Percentiles rank a stretch among this genome's conserved stretches.
Conservation (phyloP, 1,284 basidiomycete species). For the Peniophora sp. region DNA sequence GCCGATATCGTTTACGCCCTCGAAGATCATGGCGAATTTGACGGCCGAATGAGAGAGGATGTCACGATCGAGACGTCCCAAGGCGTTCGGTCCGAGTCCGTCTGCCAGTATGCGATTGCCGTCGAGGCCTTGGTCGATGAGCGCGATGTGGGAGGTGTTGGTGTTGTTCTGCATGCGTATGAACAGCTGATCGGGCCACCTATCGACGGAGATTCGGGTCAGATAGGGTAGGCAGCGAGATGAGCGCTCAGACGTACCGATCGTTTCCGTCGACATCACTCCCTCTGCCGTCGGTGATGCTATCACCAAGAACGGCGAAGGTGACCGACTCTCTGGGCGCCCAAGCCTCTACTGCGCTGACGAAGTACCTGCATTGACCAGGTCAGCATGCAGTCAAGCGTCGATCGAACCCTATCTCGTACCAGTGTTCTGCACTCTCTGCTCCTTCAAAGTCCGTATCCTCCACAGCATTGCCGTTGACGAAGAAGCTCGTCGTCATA, state of each 20-base stretch:
- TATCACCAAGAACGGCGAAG: slow-evolving; percentile 40
- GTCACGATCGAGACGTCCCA: slow-evolving; percentile 41
- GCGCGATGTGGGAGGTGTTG: slow-evolving; percentile 26
- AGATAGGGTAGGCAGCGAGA: not conserved
- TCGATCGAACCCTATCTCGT: slow-evolving; percentile 26
- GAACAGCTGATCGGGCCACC: slow-evolving; percentile 42
- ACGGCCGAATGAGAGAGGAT: slow-evolving; percentile 37
- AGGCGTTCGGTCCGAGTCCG: slow-evolving; percentile 37
- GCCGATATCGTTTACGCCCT: slow-evolving; percentile 48
- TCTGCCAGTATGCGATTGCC: slow-evolving; percentile 44
- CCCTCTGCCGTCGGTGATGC: slow-evolving; percentile 37
- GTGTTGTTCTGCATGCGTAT: slow-evolving; percentile 30
- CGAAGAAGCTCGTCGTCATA: slow-evolving; percentile 35
- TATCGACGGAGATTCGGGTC: slow-evolving; percentile 9
- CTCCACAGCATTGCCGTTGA: slow-evolving; percentile 29
- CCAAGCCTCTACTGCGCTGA: slow-evolving; percentile 36
- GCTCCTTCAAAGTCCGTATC: slow-evolving; percentile 26
- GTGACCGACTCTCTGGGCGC: slow-evolving; percentile 21
- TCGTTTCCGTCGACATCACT: slow-evolving; percentile 31
- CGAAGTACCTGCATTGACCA: slow-evolving; percentile 26
- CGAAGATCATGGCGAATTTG: slow-evolving; percentile 40
- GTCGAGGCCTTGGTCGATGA: slow-evolving; percentile 42
- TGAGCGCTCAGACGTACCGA: slow-evolving; percentile 17
- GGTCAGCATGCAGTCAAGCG: slow-evolving; percentile 4
- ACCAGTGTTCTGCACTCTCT: slow-evolving; percentile 19